Evolutionary conservation across 2,329 filamentous ascomycete species (phyloP), one percentile per base, ranked within the genome.

Genomic region (Trichoderma cornu-damae): DNA sequence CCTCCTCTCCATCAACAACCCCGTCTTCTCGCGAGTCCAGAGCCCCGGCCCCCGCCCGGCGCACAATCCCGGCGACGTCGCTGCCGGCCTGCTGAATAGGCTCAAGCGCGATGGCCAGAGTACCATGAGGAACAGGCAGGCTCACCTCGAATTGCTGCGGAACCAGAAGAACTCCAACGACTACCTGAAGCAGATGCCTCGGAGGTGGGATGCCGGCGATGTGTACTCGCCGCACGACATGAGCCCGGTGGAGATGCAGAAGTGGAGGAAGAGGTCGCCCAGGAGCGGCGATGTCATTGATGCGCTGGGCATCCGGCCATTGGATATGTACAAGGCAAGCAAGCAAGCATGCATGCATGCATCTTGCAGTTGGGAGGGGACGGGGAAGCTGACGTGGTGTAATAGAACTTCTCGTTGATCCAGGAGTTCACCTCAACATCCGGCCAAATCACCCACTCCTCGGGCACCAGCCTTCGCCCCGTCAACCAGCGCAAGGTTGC

Each of bases 401-500:
- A n/a, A 18, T 66, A 96, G 91, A 99, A 99, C 75, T 96, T 96
- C 71, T 84, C 89, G 35, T 83, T 99, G 60, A 88, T 97, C 73
- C 88, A 88, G 30, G 91, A 96, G 71, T 96, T 88, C 71, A 88
- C 94, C 67, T 90, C 89, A 0, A 75, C 86, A 9, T 89, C 90
- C 75, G 94, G 93, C 50, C 84, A 91, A 59, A 96, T 99, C 71
- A 88, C 84, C 74, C 85, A 88, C 70, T 79, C 82, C n/a, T 79
- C 72, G 5, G 77, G 86, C 22, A 97, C 92, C 0, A 90, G 90
- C 12, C 77, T 99, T 60, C 82, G 90, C 58, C 88, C 89, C 2
- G 87, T 89, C 63, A 97, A 97, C 77, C 94, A 99, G 77, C 82
- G 94, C 64, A 91, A 88, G 75, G 85, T 99, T 69, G 89, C 93